Evolutionary conservation across 1,284 basidiomycete genomes (phyloP).

Genomic region (Trametes versicolor): DNA sequence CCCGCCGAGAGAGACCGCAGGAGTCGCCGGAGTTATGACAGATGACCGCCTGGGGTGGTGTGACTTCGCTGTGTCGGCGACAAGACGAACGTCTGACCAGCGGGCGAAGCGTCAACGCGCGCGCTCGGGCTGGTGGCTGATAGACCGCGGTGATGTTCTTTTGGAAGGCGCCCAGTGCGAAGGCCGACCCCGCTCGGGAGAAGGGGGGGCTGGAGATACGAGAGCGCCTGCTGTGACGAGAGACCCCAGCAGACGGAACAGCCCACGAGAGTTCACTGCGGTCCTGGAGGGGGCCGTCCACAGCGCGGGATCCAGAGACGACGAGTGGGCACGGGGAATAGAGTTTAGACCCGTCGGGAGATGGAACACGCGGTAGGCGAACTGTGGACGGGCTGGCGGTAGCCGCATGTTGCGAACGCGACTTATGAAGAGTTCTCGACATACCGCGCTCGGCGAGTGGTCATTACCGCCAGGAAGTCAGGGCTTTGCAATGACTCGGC

Average conservation of each 20-base stretch:
- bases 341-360: constrained; percentile 21
- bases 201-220: constrained; percentile 12
- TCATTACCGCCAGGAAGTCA: background rate
- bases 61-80: constrained; percentile 2
- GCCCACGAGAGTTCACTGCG: background rate
- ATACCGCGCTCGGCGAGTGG: background rate
- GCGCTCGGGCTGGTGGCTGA: constrained; percentile 8
- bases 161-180: background rate
- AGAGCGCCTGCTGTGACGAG: constrained; percentile 9
- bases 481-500: background rate
- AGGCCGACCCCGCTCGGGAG: constrained; percentile 19
- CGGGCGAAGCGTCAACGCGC: constrained; percentile 1
- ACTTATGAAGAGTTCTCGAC: background rate
- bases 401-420: background rate
- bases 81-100: background rate
- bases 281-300: background rate
- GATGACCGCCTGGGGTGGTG: constrained; percentile 13
- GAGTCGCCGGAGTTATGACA: constrained; percentile 4
- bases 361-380: constrained; percentile 28
- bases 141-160: constrained; percentile 4
- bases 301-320: background rate
- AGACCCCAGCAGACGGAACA: background rate
- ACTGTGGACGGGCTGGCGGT: constrained; percentile 24
- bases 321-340: constrained; percentile 9
- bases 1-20: background rate